phyloP scores from a whole-genome alignment of 2,329 filamentous ascomycete species.

The Paraphaeosphaeria minitans region DNA sequence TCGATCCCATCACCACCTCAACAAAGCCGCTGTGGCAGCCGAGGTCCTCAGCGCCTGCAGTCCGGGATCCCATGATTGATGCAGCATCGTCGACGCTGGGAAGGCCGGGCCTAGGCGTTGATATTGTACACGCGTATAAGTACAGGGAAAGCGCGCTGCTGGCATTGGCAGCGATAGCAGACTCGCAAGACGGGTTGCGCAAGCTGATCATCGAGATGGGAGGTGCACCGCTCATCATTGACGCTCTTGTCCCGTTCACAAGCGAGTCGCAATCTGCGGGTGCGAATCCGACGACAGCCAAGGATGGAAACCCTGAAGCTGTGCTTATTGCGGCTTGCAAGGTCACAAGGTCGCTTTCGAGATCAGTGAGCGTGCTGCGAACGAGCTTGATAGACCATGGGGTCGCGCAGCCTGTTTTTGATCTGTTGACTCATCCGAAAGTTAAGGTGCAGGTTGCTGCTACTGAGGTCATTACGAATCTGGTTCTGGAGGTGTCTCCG shows the following conservation, averaged over 20 bases:
- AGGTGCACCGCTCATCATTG: slow-evolving; percentile 79
- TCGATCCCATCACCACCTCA: slow-evolving; percentile 61
- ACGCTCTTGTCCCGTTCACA: slow-evolving; percentile 71
- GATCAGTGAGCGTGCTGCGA: slow-evolving; percentile 81
- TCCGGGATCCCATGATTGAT: slow-evolving; percentile 35
- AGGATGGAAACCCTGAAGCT: slow-evolving; percentile 76
- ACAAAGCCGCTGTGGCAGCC: slow-evolving; percentile 62
- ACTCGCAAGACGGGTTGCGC: slow-evolving; percentile 81
- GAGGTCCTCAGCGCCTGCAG: slow-evolving; percentile 30
- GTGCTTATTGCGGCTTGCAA: slow-evolving; percentile 88
- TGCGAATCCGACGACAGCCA: slow-evolving; percentile 45
- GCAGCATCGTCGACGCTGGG: slow-evolving; percentile 42
- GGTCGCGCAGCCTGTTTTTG: slow-evolving; percentile 76
- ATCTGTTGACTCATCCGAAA: slow-evolving; percentile 74
- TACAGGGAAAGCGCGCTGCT: slow-evolving; percentile 77
- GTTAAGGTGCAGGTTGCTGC: slow-evolving; percentile 84
- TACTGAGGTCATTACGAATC: slow-evolving; percentile 81
- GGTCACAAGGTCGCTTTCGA: slow-evolving; percentile 77
- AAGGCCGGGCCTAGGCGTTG: slow-evolving; percentile 47
- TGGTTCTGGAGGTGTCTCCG: slow-evolving; percentile 87
- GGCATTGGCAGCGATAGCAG: slow-evolving; percentile 79
- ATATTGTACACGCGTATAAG: slow-evolving; percentile 71
- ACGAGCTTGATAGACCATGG: slow-evolving; percentile 87
- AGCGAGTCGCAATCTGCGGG: slow-evolving; percentile 38
- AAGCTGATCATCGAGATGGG: slow-evolving; percentile 83